Conservation (phyloP, 139 green algal genomes). For the Haematococcus lacustris region DNA sequence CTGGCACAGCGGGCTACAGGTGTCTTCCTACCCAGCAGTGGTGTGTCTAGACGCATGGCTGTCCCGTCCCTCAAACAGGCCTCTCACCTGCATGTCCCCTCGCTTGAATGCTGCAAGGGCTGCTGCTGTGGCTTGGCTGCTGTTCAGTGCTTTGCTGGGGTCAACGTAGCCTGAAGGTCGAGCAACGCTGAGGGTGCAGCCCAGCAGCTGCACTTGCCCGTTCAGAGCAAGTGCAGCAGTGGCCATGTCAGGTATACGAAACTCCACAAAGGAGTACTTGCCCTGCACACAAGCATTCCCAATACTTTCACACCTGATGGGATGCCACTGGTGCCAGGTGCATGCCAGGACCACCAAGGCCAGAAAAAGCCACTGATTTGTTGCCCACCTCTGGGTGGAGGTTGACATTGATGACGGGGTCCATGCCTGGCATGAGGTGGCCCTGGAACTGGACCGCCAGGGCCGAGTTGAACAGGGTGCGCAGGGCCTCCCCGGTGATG, state of each 20-base stretch:
- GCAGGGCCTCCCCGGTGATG: constrained; percentile 57
- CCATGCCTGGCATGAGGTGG: constrained; percentile 31
- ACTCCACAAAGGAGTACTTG: constrained; percentile 83
- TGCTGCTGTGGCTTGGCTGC: constrained; percentile 2
- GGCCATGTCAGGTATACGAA: constrained; percentile 77
- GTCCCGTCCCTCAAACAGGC: no score
- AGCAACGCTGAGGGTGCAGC: constrained; percentile 66
- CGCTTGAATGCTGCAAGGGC: constrained; percentile 26
- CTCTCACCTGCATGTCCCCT: background rate
- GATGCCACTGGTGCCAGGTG: no score
- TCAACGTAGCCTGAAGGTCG: constrained; percentile 80
- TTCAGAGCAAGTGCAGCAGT: constrained; percentile 73
- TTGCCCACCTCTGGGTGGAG: constrained; percentile 26
- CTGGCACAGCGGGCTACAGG: no score
- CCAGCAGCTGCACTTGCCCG: constrained; percentile 65
- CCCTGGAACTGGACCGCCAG: constrained; percentile 60
- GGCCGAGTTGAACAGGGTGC: constrained; percentile 74
- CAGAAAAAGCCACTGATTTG: background rate
- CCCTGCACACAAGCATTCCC: no score
- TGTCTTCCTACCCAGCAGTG: no score
- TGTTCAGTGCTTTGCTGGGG: constrained; percentile 37
- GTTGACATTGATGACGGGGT: constrained; percentile 62
- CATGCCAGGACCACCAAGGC: no score
- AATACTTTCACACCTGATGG: no score
- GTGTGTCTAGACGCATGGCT: no score